Evolutionary conservation across 345 rosid genomes (phyloP), one percentile per base, ranked within the genome.

Genomic region (Adansonia digitata): DNA sequence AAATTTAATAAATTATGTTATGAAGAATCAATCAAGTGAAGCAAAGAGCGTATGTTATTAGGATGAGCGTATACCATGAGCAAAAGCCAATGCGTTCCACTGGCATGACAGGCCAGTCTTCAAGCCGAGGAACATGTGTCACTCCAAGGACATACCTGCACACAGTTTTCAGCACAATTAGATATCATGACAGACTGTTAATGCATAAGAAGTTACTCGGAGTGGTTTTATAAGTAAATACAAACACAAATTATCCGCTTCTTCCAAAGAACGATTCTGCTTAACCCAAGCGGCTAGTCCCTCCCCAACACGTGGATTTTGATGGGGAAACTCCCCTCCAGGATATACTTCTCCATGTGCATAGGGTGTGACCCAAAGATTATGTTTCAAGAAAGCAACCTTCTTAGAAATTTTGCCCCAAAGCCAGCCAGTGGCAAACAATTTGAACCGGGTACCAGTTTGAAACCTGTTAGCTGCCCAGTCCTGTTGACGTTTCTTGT

Each of bases 91-190:
- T 80, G 78, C 72, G 88, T 27, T 90, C 95, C 65, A 87, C 91
- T 0, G 91, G 93, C 95, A 90, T 88, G 65, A 87, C 91, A 43
- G 92, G 92, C 91, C 91, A 90, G 75, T 90, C 92, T 82, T 90
- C 92, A 76, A 91, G 81, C 34, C 93, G 85, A 65, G 96, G 93
- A 69, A 91, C 78, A 51, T 89, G 89, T 0, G 93, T 91, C 52
- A 91, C 79, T 66, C 93, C 93, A 78, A 91, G 89, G 14, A 91
- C 89, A 56, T 91, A 89, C 93, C 96, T 91, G 31, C n/a, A n/a
- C n/a, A n/a, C n/a, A n/a, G n/a, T n/a, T n/a, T n/a, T n/a, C n/a
- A n/a, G n/a, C n/a, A n/a, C n/a, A n/a, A n/a, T n/a, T n/a, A n/a
- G n/a, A n/a, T n/a, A n/a, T n/a, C n/a, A n/a, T n/a, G n/a, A n/a